Percentiles rank a stretch among this genome's conserved stretches.
These are phyloP conservation scores for Rhynchospora breviuscula DNA, from an alignment of 176 grass and related monocot genomes.

Conservation along the genomic window DNA sequence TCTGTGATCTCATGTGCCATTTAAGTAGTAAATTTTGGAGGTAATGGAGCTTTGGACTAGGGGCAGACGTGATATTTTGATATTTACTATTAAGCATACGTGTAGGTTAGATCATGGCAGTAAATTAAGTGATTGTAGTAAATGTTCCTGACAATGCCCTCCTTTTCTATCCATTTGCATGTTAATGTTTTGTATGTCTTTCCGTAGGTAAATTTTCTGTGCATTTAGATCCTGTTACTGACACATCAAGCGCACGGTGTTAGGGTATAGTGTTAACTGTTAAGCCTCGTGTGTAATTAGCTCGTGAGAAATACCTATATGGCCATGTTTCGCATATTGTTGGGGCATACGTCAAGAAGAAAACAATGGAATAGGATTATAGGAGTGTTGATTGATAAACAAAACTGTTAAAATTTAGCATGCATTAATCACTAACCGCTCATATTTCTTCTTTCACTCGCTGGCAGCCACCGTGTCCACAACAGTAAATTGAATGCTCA, in stretches of 20 bases:
- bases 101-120: not conserved
- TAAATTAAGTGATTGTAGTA: not conserved
- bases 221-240: not conserved
- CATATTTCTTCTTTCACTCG: no score
- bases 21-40: not conserved
- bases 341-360: no score
- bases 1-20: constrained; percentile 20
- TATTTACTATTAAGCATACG: not conserved
- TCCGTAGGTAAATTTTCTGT: not conserved
- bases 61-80: not conserved
- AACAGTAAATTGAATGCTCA: no score
- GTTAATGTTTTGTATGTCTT: not conserved
- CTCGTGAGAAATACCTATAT: not conserved
- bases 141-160: not conserved
- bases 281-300: not conserved
- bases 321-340: no score
- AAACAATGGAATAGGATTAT: no score
- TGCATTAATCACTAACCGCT: no score
- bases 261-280: not conserved
- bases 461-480: no score
- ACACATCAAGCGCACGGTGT: not conserved
- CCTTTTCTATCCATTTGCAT: not conserved
- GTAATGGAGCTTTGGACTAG: not conserved
- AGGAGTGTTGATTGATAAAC: no score
- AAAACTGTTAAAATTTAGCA: no score